These are phyloP conservation scores for Polysphondylium violaceum DNA, from an alignment of 78 protist genomes.

Conservation along the genomic window DNA sequence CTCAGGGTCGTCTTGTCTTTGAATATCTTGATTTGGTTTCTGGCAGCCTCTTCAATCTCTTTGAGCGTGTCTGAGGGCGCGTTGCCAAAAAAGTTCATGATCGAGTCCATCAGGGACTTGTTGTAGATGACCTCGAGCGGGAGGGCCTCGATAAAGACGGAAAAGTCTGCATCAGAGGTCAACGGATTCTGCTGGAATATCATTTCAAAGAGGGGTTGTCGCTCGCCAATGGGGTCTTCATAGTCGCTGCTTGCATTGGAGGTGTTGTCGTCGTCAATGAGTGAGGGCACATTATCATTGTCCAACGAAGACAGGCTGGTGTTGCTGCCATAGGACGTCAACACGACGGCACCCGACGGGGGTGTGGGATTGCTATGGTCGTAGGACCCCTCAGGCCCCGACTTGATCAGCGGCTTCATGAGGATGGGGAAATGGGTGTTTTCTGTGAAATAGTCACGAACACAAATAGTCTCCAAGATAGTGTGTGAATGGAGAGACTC, in stretches of 20 bases:
- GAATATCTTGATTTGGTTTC: slow-evolving; percentile 71
- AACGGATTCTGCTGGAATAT: slow-evolving; percentile 65
- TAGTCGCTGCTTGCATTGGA: not conserved
- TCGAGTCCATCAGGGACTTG: slow-evolving; percentile 49
- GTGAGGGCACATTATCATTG: too few relatives aligned
- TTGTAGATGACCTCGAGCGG: slow-evolving; percentile 65
- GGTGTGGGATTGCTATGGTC: too few relatives aligned
- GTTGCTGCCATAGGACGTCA: too few relatives aligned
- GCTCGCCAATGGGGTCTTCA: slow-evolving; percentile 12
- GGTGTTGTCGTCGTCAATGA: too few relatives aligned
- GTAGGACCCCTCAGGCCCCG: too few relatives aligned
- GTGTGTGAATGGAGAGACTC: slow-evolving; percentile 57
- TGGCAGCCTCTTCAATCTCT: slow-evolving; percentile 77
- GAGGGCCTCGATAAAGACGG: slow-evolving; percentile 45
- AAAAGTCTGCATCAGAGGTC: slow-evolving; percentile 49
- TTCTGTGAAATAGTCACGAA: slow-evolving; percentile 40
- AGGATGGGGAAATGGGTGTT: slow-evolving; percentile 47
- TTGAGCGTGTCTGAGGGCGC: slow-evolving; percentile 65
- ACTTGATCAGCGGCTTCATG: slow-evolving; percentile 45
- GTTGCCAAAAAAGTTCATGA: slow-evolving; percentile 71
- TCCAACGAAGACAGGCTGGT: too few relatives aligned
- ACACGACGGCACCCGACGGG: too few relatives aligned
- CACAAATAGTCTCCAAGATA: slow-evolving; percentile 48
- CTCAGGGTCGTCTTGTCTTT: slow-evolving; percentile 70
- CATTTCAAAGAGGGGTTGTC: slow-evolving; percentile 71